These are phyloP conservation scores for Fennellomyces sp. DNA, from an alignment of 371 early-diverging fungal genomes.

Conservation along the genomic window DNA sequence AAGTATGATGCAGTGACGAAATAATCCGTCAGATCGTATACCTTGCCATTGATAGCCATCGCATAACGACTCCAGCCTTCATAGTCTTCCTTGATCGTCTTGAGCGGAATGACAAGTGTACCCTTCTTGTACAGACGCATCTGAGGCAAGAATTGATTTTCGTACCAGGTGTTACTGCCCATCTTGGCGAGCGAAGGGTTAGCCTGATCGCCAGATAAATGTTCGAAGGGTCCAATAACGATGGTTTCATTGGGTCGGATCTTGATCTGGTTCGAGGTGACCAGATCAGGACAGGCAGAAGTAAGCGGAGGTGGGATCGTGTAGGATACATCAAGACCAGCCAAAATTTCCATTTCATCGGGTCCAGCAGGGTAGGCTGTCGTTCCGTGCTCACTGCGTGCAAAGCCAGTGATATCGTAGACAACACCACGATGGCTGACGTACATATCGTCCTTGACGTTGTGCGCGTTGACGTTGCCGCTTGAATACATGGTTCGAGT, in stretches of 20 bases:
- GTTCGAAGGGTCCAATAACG: slow-evolving; percentile 32
- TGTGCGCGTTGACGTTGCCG: slow-evolving; percentile 50
- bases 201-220: slow-evolving; percentile 45
- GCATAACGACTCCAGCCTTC: slow-evolving; percentile 57
- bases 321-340: slow-evolving; percentile 68
- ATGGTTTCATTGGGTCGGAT: slow-evolving; percentile 35
- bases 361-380: slow-evolving; percentile 44
- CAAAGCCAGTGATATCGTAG: slow-evolving; percentile 71
- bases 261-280: slow-evolving; percentile 33
- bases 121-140: slow-evolving; percentile 74
- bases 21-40: slow-evolving; percentile 81
- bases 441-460: slow-evolving; percentile 50
- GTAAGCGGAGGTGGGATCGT: slow-evolving; percentile 78
- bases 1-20: slow-evolving; percentile 51
- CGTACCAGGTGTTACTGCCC: slow-evolving; percentile 63
- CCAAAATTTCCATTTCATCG: slow-evolving; percentile 63
- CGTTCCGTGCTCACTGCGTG: slow-evolving; percentile 50
- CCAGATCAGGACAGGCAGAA: slow-evolving; percentile 56
- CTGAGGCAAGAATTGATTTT: slow-evolving; percentile 62
- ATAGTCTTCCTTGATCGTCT: slow-evolving; percentile 46
- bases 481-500: slow-evolving; percentile 65
- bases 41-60: slow-evolving; percentile 69
- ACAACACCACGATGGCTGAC: slow-evolving; percentile 74
- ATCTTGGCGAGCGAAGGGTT: slow-evolving; percentile 28
- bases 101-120: slow-evolving; percentile 54